Percentiles rank a stretch among this genome's conserved stretches.
Evolutionary conservation across 176 grass and related monocot species (phyloP).

Genomic region (Tuctoria greenei): DNA sequence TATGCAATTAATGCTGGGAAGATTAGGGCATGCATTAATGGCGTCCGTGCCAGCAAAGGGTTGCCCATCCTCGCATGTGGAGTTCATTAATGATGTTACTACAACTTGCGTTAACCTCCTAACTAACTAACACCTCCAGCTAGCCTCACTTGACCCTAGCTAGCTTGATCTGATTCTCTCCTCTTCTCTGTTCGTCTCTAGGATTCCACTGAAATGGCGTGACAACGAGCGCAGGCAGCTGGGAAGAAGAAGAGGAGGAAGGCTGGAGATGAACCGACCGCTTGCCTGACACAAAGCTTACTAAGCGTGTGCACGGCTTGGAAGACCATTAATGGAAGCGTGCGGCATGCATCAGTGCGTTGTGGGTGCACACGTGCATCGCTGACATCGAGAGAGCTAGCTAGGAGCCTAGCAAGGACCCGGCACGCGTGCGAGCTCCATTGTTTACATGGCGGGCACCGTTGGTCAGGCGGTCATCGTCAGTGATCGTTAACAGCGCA

Average conservation of each 20-base stretch:
- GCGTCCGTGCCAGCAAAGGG: slow-evolving; percentile 8
- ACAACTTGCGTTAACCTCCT: background rate
- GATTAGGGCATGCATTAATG: slow-evolving; percentile 31
- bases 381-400: slow-evolving; percentile 3
- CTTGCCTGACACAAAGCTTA: background rate
- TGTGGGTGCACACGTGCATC: slow-evolving; percentile 8
- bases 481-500: background rate
- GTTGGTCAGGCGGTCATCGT: background rate
- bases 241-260: background rate
- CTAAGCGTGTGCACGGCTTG: background rate
- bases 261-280: slow-evolving; percentile 18
- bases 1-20: slow-evolving; percentile 37
- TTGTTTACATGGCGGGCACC: background rate
- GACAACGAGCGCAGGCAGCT: background rate
- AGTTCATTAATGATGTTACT: slow-evolving; percentile 40
- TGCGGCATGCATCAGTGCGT: slow-evolving; percentile 8
- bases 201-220: slow-evolving; percentile 26
- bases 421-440: background rate
- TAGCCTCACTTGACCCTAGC: background rate
- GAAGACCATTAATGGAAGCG: background rate
- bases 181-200: background rate
- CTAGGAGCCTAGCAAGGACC: background rate
- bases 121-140: background rate
- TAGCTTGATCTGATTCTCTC: too few species aligned
- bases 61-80: slow-evolving; percentile 30